Evolutionary conservation across 495 filamentous ascomycete species (phyloP), one percentile per base, ranked within the genome.

Genomic region (Clavariopsis aquatica): DNA sequence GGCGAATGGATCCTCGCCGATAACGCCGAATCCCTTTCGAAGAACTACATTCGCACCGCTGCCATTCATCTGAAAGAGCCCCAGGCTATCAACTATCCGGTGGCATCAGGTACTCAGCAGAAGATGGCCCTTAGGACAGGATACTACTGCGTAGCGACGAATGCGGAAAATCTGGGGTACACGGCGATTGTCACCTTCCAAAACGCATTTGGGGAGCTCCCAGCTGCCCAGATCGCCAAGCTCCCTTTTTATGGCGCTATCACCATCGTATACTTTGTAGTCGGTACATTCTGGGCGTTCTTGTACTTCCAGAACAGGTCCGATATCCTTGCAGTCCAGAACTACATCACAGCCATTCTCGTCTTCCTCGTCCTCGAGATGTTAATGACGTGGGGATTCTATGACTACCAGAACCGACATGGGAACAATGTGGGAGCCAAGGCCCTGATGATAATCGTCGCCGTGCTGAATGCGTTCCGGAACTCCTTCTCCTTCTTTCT

Each of bases 401-500:
- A 98, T 72, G 94, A 98, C 77, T 98, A 89, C 73, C 84, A 90
- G 75, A 99, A 99, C 74, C 81, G 86, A 13, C 85, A 96, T 75
- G 94, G 94, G 13, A 83, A 87, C 57, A 96, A 93, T 19, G 69
- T 87, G n/a, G 87, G 86, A 23, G 87, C 90, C 38, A 94, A 94
- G 74, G 89, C 85, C 17, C 79, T 97, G 43, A 89, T 99, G 81
- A 82, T 96, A 19, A 77, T 97, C 34, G 95, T 96, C 9, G 90
- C 92, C 57, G 80, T 98, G 49, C 83, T 99, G 22, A 97, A 96
- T 74, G 94, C 94, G 6, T 91, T 84, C 46, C 85, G 94, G 59
- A 99, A 98, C 73, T 95, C 93, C 0, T 97, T 99, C 75, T 97
- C 93, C 23, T 99, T 99, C 81, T 98, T 99, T 81, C 83, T 99